Conservation (phyloP, 2,329 filamentous ascomycete species). For the Penicillium sp. region DNA sequence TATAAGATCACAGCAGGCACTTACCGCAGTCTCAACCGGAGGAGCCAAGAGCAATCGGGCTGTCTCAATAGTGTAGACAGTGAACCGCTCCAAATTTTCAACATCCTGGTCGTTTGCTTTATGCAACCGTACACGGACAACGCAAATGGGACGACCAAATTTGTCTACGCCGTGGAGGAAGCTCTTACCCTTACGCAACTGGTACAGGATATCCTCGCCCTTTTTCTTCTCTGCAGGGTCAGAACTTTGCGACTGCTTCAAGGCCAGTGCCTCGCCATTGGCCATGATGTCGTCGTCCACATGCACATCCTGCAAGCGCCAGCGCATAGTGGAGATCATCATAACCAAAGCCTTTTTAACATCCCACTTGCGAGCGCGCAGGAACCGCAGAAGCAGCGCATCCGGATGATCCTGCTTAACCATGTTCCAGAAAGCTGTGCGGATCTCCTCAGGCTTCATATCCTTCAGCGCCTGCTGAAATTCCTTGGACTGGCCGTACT, state of each 20-base stretch:
- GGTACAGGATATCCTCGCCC: slow-evolving; percentile 74
- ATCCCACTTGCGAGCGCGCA: slow-evolving; percentile 93
- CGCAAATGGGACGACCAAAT: slow-evolving; percentile 78
- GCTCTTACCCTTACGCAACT: slow-evolving; percentile 88
- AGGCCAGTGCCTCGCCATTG: slow-evolving; percentile 69
- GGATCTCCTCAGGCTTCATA: slow-evolving; percentile 73
- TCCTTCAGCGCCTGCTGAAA: slow-evolving; percentile 79
- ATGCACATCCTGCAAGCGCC: slow-evolving; percentile 78
- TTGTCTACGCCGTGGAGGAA: slow-evolving; percentile 88
- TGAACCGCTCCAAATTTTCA: slow-evolving; percentile 80
- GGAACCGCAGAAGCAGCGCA: slow-evolving; percentile 74
- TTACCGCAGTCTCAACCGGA: slow-evolving; percentile 87
- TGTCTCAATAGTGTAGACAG: slow-evolving; percentile 92
- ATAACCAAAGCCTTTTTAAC: slow-evolving; percentile 90
- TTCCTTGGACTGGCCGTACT: slow-evolving; percentile 85
- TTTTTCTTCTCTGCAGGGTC: slow-evolving; percentile 65
- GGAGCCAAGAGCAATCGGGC: slow-evolving; percentile 76
- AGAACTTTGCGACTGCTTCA: slow-evolving; percentile 58
- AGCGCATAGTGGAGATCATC: slow-evolving; percentile 91
- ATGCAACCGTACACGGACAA: slow-evolving; percentile 80
- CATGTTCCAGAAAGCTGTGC: slow-evolving; percentile 86
- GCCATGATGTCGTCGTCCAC: slow-evolving; percentile 86
- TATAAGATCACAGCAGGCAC: slow-evolving; percentile 36
- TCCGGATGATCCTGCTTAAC: slow-evolving; percentile 95
- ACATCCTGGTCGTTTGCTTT: slow-evolving; percentile 78